These are phyloP conservation scores for Saccharata proteae DNA, from an alignment of 2,329 filamentous ascomycete genomes.

Conservation along the genomic window DNA sequence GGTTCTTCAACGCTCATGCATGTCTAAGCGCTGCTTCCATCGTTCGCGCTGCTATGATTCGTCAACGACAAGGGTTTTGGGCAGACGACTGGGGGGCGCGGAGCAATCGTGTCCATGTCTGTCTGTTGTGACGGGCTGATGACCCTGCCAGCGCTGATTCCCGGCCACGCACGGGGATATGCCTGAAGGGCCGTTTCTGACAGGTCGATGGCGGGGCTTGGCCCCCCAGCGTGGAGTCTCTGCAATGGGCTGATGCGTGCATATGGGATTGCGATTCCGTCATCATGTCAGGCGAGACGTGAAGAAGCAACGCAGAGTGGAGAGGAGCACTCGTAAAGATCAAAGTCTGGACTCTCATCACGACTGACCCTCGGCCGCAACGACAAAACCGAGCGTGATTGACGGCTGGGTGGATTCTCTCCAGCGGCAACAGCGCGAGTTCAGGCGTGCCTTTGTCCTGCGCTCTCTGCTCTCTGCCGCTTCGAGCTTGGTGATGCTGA, in stretches of 20 bases:
- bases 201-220: conserved; percentile 10
- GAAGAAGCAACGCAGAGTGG: conserved; percentile 8
- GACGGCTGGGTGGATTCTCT: no score
- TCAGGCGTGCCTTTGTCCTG: no score
- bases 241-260: conserved; percentile 11
- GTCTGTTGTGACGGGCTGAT: conserved; percentile 8
- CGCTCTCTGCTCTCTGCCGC: no score
- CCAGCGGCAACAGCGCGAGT: no score
- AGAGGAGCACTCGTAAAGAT: conserved; percentile 1
- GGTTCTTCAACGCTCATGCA: conserved; percentile 4
- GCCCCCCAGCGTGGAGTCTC: conserved; percentile 4
- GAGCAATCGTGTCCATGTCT: not conserved
- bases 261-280: conserved; percentile 8
- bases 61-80: not conserved
- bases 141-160: no score
- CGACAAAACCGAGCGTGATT: no score
- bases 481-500: no score
- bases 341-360: not conserved
- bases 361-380: not conserved
- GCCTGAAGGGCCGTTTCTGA: conserved; percentile 9
- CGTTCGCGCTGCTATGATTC: no score
- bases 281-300: conserved; percentile 10
- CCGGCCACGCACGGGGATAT: conserved; percentile 5
- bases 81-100: conserved; percentile 7
- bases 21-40: not conserved